These are phyloP conservation scores for Chytriomyces sp. DNA, from an alignment of 192 early-diverging fungal species.

Conservation along the genomic window DNA sequence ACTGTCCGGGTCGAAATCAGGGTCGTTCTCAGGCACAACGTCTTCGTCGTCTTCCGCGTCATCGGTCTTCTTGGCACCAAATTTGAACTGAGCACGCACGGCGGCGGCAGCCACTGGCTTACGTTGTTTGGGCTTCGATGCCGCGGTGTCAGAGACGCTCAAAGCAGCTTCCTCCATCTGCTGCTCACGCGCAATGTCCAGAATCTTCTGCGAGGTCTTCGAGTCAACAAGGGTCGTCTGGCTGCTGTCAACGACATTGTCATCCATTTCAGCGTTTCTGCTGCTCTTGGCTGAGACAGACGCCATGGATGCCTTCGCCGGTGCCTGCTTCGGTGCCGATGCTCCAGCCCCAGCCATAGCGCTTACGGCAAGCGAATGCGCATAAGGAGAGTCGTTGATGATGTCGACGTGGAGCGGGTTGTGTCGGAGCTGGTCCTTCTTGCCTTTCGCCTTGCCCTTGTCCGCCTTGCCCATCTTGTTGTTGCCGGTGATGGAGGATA, in stretches of 20 bases:
- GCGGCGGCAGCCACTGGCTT: background rate
- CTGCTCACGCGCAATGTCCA: conserved; percentile 87
- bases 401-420: conserved; percentile 83
- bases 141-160: background rate
- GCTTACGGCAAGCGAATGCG: conserved; percentile 25
- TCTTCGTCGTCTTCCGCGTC: conserved; percentile 68
- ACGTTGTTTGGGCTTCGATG: conserved; percentile 41
- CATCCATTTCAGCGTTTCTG: background rate
- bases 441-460: conserved; percentile 16
- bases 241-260: background rate
- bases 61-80: conserved; percentile 34
- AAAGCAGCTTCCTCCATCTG: conserved; percentile 78
- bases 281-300: background rate
- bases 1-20: conserved; percentile 68
- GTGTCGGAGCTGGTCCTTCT: conserved; percentile 57
- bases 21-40: conserved; percentile 48
- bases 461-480: conserved; percentile 31
- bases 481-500: background rate
- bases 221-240: conserved; percentile 69
- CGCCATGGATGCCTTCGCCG: background rate
- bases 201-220: conserved; percentile 87
- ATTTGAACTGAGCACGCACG: conserved; percentile 2
- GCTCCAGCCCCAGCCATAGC: conserved; percentile 49
- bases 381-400: conserved; percentile 43
- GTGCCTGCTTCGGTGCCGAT: conserved; percentile 28